Evolutionary conservation across 495 filamentous ascomycete species (phyloP).

Genomic region (Lichina pygmaea): DNA sequence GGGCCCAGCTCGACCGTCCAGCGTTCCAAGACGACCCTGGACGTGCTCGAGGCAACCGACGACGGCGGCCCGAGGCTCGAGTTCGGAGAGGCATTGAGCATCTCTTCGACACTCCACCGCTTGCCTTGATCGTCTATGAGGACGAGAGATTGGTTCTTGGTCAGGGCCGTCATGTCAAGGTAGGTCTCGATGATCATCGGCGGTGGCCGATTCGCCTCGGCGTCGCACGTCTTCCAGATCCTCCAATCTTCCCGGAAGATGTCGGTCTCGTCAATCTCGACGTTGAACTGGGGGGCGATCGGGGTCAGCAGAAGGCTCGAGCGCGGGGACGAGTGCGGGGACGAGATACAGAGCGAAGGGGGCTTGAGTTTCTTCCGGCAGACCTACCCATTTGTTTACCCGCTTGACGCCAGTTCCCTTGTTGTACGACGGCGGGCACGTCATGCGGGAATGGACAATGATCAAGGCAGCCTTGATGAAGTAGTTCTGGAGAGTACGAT

Average conservation of each 20-base stretch:
- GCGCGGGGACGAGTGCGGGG: not conserved
- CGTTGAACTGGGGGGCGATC: slow-evolving; percentile 34
- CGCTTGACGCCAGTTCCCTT: slow-evolving; percentile 31
- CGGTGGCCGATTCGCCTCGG: slow-evolving; percentile 50
- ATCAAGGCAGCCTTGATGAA: slow-evolving; percentile 70
- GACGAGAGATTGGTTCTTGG: slow-evolving; percentile 64
- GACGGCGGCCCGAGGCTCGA: slow-evolving; percentile 9
- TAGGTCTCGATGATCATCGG: slow-evolving; percentile 78
- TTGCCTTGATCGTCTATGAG: slow-evolving; percentile 70
- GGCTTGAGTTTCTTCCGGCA: not conserved
- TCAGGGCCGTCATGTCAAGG: slow-evolving; percentile 55
- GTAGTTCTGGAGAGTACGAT: slow-evolving; percentile 38
- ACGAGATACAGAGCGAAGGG: not conserved
- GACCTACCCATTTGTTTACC: slow-evolving; percentile 81
- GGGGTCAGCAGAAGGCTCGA: slow-evolving; percentile 4
- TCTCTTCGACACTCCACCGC: slow-evolving; percentile 74
- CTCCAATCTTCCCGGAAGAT: slow-evolving; percentile 52
- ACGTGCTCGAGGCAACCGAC: slow-evolving; percentile 19
- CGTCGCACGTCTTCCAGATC: slow-evolving; percentile 54
- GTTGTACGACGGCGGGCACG: slow-evolving; percentile 31
- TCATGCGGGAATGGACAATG: slow-evolving; percentile 53
- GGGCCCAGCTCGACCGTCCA: slow-evolving; percentile 65
- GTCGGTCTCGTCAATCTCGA: slow-evolving; percentile 81
- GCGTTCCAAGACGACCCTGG: slow-evolving; percentile 55
- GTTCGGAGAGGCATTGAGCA: slow-evolving; percentile 33